Evolutionary conservation across 768 basidiomycete genomes (phyloP).

Genomic region (Sarcomyxa edulis): DNA sequence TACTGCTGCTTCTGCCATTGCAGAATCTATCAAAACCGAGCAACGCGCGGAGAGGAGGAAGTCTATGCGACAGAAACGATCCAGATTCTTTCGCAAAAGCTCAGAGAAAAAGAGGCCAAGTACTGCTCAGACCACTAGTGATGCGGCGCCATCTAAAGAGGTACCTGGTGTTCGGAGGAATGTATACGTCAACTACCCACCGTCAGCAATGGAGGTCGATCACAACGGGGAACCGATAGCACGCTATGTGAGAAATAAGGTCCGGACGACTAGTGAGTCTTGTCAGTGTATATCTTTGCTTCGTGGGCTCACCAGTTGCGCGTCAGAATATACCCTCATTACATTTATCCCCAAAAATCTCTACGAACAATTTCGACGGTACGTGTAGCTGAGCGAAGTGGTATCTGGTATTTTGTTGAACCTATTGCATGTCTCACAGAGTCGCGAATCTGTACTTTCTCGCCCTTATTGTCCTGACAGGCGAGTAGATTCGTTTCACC

Average conservation of each 20-base stretch:
- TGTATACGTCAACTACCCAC: constrained; percentile 74
- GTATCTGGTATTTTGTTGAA: constrained; percentile 3
- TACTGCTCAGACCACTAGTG: constrained; percentile 20
- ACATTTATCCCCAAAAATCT: constrained; percentile 94
- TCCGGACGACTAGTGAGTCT: constrained; percentile 83
- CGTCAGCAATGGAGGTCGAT: constrained; percentile 62
- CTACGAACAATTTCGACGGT: constrained; percentile 92
- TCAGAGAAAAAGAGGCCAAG: constrained; percentile 36
- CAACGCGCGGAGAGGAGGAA: constrained; percentile 58
- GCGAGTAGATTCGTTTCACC: constrained; percentile 30
- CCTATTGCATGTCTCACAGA: constrained; percentile 26
- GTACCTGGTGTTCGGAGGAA: constrained; percentile 58
- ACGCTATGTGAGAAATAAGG: constrained; percentile 89
- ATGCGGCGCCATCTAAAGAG: constrained; percentile 28
- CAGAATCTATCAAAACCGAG: constrained; percentile 81
- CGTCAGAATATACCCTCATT: constrained; percentile 87
- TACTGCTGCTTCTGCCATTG: constrained; percentile 87
- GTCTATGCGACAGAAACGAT: constrained; percentile 40
- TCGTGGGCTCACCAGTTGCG: constrained; percentile 1
- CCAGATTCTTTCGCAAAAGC: constrained; percentile 52
- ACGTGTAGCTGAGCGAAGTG: constrained; percentile 14
- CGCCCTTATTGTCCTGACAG: constrained; percentile 72
- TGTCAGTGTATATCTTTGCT: background rate
- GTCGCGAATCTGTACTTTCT: constrained; percentile 94
- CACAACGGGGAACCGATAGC: constrained; percentile 68